These are phyloP conservation scores for Eucalyptus pauciflora DNA, from an alignment of 345 rosid species.

Conservation along the genomic window DNA sequence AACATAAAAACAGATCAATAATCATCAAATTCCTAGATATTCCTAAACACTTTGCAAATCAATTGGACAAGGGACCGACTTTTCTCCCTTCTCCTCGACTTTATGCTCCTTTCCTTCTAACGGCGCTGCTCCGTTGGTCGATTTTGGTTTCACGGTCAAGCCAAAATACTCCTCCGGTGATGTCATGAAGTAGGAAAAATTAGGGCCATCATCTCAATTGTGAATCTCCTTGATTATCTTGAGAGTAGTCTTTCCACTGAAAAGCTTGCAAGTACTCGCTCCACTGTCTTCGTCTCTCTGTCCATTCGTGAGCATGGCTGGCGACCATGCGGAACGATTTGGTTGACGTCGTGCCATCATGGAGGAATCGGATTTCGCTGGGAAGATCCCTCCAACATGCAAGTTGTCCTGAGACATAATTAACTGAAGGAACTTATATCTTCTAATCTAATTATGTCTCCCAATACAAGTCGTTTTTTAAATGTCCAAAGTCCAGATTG, in stretches of 20 bases:
- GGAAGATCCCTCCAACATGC: no score
- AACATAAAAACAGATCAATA: no score
- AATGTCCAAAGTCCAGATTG: no score
- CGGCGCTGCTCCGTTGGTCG: not conserved
- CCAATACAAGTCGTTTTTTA: no score
- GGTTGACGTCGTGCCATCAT: no score
- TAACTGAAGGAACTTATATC: no score
- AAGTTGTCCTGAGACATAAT: no score
- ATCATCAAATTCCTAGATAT: not conserved
- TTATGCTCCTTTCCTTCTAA: not conserved
- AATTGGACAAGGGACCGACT: not conserved
- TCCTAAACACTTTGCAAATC: not conserved
- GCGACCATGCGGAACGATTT: no score
- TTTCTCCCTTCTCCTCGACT: not conserved
- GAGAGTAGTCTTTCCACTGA: not conserved
- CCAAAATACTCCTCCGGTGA: fast-evolving
- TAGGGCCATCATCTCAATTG: not conserved
- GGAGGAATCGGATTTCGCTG: no score
- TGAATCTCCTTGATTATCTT: not conserved
- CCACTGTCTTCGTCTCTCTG: no score
- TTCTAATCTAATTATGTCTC: no score
- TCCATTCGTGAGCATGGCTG: no score
- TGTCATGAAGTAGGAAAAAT: not conserved
- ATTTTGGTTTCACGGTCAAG: not conserved
- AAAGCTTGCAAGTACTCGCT: not conserved